Evolutionary conservation across 2,329 filamentous ascomycete species (phyloP).

Genomic region (Scedosporium boydii): DNA sequence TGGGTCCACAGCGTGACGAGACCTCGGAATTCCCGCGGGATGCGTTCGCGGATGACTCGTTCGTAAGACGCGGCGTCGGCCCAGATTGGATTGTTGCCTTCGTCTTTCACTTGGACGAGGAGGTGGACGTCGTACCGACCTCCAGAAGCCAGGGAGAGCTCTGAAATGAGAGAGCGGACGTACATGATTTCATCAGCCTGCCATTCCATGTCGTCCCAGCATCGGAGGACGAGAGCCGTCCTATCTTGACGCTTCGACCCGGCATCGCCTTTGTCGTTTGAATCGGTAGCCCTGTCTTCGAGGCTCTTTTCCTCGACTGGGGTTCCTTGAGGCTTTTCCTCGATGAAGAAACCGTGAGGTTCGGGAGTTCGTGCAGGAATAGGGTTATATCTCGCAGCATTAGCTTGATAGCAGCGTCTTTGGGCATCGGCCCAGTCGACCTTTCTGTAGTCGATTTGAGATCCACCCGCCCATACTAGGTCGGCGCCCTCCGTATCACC

Average conservation of each 20-base stretch:
- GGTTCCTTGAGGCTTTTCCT: conserved; percentile 17
- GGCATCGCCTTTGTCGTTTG: not conserved
- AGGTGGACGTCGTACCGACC: conserved; percentile 83
- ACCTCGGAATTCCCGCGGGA: conserved; percentile 78
- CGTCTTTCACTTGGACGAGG: conserved; percentile 73
- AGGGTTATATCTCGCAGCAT: conserved; percentile 57
- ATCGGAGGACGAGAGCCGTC: conserved; percentile 72
- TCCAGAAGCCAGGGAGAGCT: conserved; percentile 70
- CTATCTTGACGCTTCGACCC: conserved; percentile 32
- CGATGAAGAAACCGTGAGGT: conserved; percentile 43
- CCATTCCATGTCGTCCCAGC: conserved; percentile 74
- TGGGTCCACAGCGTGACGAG: conserved; percentile 91
- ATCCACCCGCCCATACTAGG: conserved; percentile 60
- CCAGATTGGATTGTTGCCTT: conserved; percentile 67
- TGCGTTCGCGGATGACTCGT: conserved; percentile 54
- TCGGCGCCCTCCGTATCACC: conserved; percentile 77
- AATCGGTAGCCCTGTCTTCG: not conserved
- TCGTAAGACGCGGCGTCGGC: conserved; percentile 61
- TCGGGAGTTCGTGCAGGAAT: conserved; percentile 27
- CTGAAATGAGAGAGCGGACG: conserved; percentile 73
- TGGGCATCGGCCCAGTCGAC: conserved; percentile 76
- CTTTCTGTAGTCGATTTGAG: conserved; percentile 66
- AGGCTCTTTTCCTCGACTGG: not conserved
- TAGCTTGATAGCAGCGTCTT: conserved; percentile 60
- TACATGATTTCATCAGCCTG: conserved; percentile 73